A percentile compares a stretch with the other conserved stretches of the same genome.
These are phyloP conservation scores for Effrenium voratum DNA, from an alignment of 73 alveolate species.

Conservation along the genomic window DNA sequence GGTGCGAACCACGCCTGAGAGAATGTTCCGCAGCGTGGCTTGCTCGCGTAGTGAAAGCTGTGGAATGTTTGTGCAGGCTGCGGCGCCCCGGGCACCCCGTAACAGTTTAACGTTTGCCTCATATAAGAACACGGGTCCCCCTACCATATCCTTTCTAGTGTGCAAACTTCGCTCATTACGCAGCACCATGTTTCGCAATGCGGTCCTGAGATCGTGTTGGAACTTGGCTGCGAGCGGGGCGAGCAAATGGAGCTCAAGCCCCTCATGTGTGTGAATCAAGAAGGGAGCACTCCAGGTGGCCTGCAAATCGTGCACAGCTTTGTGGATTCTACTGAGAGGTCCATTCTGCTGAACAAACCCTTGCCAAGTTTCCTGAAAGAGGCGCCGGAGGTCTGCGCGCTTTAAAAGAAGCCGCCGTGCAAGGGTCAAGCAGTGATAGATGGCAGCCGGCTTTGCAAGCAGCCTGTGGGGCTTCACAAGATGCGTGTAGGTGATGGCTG, in stretches of 20 bases:
- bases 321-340: background rate
- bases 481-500: conserved; percentile 10
- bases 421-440: background rate
- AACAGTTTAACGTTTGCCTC: background rate
- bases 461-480: background rate
- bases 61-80: background rate
- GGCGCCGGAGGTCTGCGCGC: background rate
- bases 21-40: background rate
- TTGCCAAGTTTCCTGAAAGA: background rate
- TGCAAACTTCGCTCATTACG: background rate
- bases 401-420: background rate
- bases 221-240: background rate
- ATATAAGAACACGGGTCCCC: background rate
- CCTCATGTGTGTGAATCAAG: background rate
- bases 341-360: background rate
- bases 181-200: background rate
- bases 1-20: background rate
- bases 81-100: background rate
- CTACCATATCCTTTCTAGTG: background rate
- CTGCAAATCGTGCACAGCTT: background rate
- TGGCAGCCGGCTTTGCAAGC: background rate
- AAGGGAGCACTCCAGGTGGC: conserved; percentile 20
- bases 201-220: background rate
- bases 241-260: background rate
- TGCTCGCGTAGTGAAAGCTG: background rate